Conservation (phyloP, 2,329 filamentous ascomycete species). For the Keithomyces neogunnii region DNA sequence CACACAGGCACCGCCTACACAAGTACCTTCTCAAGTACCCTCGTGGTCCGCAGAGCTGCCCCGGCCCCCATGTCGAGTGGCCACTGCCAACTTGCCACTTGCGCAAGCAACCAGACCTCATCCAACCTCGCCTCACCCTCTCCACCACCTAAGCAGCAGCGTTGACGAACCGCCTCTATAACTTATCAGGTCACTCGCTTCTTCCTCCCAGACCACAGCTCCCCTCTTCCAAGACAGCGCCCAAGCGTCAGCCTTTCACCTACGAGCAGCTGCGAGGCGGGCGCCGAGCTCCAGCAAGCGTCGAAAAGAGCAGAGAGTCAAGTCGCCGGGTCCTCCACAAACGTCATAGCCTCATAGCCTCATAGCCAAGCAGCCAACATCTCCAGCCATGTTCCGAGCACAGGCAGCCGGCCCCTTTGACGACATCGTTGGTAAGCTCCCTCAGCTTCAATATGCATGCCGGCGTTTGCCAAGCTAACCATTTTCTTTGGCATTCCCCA, state of each 20-base stretch:
- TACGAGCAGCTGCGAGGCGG: neutral
- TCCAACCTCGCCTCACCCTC: neutral
- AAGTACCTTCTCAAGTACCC: no score
- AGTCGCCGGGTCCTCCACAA: neutral
- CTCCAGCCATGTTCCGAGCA: conserved; percentile 47
- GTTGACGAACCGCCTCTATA: neutral
- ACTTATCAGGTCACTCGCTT: neutral
- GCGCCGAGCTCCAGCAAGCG: neutral
- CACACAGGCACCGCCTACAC: no score
- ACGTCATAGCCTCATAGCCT: conserved; percentile 1
- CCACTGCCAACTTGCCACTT: no score
- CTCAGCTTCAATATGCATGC: neutral
- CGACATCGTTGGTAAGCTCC: conserved; percentile 47
- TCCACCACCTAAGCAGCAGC: neutral
- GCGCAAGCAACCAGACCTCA: no score
- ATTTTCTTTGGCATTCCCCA: conserved; percentile 16
- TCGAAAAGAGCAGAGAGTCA: neutral
- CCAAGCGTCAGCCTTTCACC: neutral
- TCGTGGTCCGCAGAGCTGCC: no score
- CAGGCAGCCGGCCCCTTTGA: conserved; percentile 50
- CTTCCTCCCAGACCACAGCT: neutral
- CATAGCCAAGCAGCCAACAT: conserved; percentile 6
- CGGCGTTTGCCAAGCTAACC: neutral
- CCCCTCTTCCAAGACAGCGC: neutral
- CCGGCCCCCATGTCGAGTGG: no score